Evolutionary conservation across 257 asterid genomes (phyloP).

Genomic region (Echites panduratus): DNA sequence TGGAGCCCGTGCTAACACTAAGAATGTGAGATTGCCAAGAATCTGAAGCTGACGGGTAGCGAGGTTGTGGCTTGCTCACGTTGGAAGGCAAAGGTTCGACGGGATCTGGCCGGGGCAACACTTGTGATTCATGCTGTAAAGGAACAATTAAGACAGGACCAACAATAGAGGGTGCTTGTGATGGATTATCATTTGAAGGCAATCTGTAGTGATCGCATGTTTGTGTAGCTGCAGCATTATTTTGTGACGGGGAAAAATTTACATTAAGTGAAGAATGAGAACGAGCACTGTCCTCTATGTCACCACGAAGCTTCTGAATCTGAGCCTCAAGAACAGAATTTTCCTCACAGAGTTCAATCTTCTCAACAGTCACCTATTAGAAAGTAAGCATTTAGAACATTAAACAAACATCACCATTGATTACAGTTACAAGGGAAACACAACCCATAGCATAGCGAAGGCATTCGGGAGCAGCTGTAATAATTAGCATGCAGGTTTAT

Average conservation of each 20-base stretch:
- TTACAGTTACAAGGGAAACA: neutral
- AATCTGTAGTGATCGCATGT: constrained; percentile 22
- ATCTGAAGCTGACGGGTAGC: constrained; percentile 62
- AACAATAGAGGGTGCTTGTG: constrained; percentile 26
- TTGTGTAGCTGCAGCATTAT: constrained; percentile 7
- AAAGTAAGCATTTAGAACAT: neutral
- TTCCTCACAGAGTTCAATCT: constrained; percentile 59
- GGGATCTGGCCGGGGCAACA: constrained; percentile 19
- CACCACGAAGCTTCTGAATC: constrained; percentile 43
- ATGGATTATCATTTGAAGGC: constrained; percentile 26
- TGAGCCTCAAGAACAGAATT: constrained; percentile 44
- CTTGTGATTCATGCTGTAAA: constrained; percentile 35
- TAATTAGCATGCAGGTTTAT: neutral
- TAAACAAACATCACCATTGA: neutral
- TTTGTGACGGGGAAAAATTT: constrained; percentile 19
- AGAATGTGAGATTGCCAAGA: constrained; percentile 60
- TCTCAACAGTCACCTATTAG: constrained; percentile 50
- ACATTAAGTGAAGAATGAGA: constrained; percentile 11
- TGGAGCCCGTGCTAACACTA: constrained; percentile 6
- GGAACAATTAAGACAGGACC: constrained; percentile 48
- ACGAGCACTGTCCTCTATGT: constrained; percentile 36
- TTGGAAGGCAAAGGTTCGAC: constrained; percentile 25
- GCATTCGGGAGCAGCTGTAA: neutral
- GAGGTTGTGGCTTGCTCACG: constrained; percentile 59
- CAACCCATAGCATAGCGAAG: neutral